Percentiles rank a stretch among this genome's conserved stretches.
Conservation (phyloP, 805 yeast species). For the Wickerhamomyces queroliae region DNA sequence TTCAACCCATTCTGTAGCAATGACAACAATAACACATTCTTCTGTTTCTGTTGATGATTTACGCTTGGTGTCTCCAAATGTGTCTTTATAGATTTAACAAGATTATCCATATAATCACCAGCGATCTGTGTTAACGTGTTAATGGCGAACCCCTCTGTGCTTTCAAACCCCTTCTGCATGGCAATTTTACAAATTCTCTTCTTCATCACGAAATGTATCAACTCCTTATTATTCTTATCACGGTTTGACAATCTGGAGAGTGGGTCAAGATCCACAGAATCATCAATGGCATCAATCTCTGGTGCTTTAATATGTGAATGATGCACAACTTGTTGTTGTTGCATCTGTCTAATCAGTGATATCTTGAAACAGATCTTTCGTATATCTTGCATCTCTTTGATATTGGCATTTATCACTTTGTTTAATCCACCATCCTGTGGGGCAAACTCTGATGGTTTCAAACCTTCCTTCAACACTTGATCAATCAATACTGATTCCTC, state of each 20-base stretch:
- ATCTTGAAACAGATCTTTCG: conserved; percentile 86
- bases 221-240: conserved; percentile 50
- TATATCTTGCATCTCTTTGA: conserved; percentile 79
- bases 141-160: conserved; percentile 71
- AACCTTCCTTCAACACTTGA: conserved; percentile 28
- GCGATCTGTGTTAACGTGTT: conserved; percentile 80
- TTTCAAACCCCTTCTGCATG: conserved; percentile 91
- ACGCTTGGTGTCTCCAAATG: conserved; percentile 58
- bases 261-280: conserved; percentile 71
- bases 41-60: conserved; percentile 25
- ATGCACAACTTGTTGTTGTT: conserved; percentile 71
- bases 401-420: conserved; percentile 55
- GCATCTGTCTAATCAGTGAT: conserved; percentile 84
- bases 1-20: conserved; percentile 83
- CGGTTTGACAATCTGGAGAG: conserved; percentile 70
- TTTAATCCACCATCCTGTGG: conserved; percentile 52
- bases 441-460: conserved; percentile 34
- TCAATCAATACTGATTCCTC: conserved; percentile 40
- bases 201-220: conserved; percentile 61
- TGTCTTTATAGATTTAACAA: conserved; percentile 63
- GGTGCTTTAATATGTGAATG: conserved; percentile 71
- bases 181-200: conserved; percentile 71
- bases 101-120: conserved; percentile 68
- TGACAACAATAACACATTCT: conserved; percentile 53
- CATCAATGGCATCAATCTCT: conserved; percentile 52